Evolutionary conservation across 23 red algal genomes (phyloP), one percentile per base, ranked within the genome.

Genomic region (Pyropia yezoensis): DNA sequence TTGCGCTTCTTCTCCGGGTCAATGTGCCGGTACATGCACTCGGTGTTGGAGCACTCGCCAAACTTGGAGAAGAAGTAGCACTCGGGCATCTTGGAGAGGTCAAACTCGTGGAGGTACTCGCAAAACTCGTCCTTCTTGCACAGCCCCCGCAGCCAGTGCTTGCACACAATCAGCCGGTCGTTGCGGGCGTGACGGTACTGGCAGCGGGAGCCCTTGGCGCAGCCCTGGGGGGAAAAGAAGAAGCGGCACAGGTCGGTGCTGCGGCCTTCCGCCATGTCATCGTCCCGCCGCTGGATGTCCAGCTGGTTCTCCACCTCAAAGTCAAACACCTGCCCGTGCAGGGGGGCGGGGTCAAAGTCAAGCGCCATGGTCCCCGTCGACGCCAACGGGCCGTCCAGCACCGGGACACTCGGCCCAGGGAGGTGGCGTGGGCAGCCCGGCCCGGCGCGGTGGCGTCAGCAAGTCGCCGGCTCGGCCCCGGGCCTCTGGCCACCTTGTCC

Each of bases 41-140:
- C 94, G 25, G 62, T 66, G 70, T 98, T 98, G 8, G 82, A 87
- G 63, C 94, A 98, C 62, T 98, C 94, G 28, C 90, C 90, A 66
- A 87, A 95, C 76, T 95, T 95, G 51, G 77, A 85, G 74, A 91
- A 98, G 64, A 98, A 98, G 77, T 84, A 98, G 59, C 94, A 98
- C 65, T 98, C 94, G n/a, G 94, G 94, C 94, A 98, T 98, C 18
- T 77, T 49, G 2, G 62, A 65, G 51, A 83, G 74, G 49, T 98
- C 94, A 45, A 91, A 88, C 17, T 80, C 80, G 61, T 98, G 94
- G 14, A 98, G 60, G 65, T 90, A 98, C 59, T 98, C 94, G 39
- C 94, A 98, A 62, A 87, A 70, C 30, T 90, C 85, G 24, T 78
- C 85, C 60, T 98, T 98, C 80, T 98, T 98, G 61, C 94, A 98